Evolutionary conservation across 192 early-diverging fungal species (phyloP).

Genomic region (Umbelopsis isabellina): DNA sequence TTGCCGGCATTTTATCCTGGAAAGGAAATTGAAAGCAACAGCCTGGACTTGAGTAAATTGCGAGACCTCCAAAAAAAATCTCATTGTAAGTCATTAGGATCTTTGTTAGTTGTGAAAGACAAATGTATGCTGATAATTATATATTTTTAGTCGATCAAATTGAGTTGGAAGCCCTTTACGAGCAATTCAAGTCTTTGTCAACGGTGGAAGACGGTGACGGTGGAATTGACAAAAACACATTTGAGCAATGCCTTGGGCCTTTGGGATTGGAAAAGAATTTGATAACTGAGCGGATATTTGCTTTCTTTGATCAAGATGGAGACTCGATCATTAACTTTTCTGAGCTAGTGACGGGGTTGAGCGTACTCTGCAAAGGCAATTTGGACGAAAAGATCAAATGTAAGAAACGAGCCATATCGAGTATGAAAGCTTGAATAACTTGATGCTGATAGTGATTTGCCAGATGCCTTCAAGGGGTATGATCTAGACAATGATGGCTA

Average conservation of each 20-base stretch:
- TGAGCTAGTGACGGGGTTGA: constrained; percentile 84
- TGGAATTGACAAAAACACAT: constrained; percentile 79
- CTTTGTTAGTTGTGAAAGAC: background rate
- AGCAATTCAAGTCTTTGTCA: constrained; percentile 83
- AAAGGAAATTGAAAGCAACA: constrained; percentile 29
- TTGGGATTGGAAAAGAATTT: constrained; percentile 83
- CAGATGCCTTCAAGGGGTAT: constrained; percentile 89
- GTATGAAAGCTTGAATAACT: too few relatives aligned
- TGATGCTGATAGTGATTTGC: background rate
- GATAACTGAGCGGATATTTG: constrained; percentile 85
- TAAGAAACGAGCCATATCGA: constrained; percentile 40
- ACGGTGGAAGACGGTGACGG: constrained; percentile 60
- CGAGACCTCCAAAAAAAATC: constrained; percentile 58
- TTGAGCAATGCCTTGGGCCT: constrained; percentile 86
- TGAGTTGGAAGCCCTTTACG: constrained; percentile 87
- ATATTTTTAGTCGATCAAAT: constrained; percentile 70
- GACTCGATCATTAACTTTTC: constrained; percentile 79
- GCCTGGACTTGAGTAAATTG: constrained; percentile 39
- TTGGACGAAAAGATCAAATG: constrained; percentile 88
- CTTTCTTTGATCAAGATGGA: constrained; percentile 85
- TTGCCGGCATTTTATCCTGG: constrained; percentile 79
- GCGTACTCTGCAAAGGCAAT: constrained; percentile 83
- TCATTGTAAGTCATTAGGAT: constrained; percentile 61
- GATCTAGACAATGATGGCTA: constrained; percentile 87
- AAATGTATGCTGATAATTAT: background rate